phyloP scores from a whole-genome alignment of 139 green algal genomes.

The Chlamydomonas schloesseri region DNA sequence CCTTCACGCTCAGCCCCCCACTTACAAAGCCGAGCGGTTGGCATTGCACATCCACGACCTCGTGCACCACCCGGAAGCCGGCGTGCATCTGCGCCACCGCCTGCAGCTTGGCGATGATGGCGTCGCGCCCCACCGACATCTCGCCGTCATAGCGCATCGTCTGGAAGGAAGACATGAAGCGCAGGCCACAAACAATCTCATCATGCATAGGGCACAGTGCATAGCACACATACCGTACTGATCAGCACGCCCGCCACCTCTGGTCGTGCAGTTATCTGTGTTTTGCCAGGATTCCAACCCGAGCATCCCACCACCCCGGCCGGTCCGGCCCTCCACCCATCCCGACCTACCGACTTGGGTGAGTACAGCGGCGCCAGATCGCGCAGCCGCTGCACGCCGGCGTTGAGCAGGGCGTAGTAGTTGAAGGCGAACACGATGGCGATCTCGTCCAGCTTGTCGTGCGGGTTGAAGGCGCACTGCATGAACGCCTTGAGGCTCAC shows the following conservation, averaged over 20 bases:
- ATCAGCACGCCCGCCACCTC: too few species aligned
- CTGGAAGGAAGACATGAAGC: constrained; percentile 52
- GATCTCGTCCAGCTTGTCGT: constrained; percentile 76
- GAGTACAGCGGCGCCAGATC: constrained; percentile 69
- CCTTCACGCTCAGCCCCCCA: too few species aligned
- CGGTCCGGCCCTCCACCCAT: too few species aligned
- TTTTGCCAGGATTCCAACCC: too few species aligned
- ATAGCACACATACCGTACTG: too few species aligned
- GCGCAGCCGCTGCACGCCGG: constrained; percentile 41
- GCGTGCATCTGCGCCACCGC: constrained; percentile 48
- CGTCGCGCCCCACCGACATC: constrained; percentile 41
- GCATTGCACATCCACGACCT: constrained; percentile 61
- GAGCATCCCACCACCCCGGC: too few species aligned
- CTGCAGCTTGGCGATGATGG: constrained; percentile 65
- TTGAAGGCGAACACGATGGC: constrained; percentile 72
- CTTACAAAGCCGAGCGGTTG: constrained; percentile 61
- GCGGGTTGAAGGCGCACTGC: constrained; percentile 49
- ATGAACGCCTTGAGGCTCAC: constrained; percentile 43
- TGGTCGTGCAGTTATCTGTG: too few species aligned
- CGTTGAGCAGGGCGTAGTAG: constrained; percentile 73
- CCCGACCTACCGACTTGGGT: too few species aligned
- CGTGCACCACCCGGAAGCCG: constrained; percentile 52
- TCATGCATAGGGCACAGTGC: too few species aligned
- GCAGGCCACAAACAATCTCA: too few species aligned
- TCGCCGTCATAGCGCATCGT: constrained; percentile 68